A percentile compares a stretch with the other conserved stretches of the same genome.
These are phyloP conservation scores for Sicyos baderoa DNA, from an alignment of 306 rosid species.

Conservation along the genomic window DNA sequence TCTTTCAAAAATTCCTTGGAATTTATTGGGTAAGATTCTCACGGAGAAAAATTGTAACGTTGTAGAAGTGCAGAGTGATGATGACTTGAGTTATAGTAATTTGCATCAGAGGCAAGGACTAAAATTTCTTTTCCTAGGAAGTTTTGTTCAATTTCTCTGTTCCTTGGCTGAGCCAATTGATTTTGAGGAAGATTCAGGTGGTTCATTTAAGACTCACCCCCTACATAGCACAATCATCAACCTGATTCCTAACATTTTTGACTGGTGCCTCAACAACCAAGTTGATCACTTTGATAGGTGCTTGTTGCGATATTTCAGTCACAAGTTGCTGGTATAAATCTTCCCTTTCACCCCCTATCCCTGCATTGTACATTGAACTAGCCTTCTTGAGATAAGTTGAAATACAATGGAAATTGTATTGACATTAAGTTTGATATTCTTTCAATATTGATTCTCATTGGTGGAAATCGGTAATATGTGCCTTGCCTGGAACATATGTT, in stretches of 20 bases:
- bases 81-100: slow-evolving; percentile 17
- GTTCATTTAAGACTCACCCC: slow-evolving; percentile 33
- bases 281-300: slow-evolving; percentile 27
- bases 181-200: slow-evolving; percentile 35
- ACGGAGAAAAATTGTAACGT: slow-evolving; percentile 20
- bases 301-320: slow-evolving; percentile 59
- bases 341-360: slow-evolving; percentile 18
- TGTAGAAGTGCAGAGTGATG: slow-evolving; percentile 22
- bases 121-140: slow-evolving; percentile 50
- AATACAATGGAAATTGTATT: background rate
- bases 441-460: background rate
- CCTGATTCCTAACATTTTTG: slow-evolving; percentile 56
- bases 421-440: too few species aligned
- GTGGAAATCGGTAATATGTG: background rate
- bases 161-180: slow-evolving; percentile 55
- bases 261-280: slow-evolving; percentile 46
- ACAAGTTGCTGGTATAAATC: slow-evolving; percentile 71
- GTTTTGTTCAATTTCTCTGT: slow-evolving; percentile 64
- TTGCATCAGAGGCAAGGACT: slow-evolving; percentile 24
- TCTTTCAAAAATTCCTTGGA: slow-evolving; percentile 52
- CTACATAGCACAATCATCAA: slow-evolving; percentile 30
- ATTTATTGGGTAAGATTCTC: slow-evolving; percentile 33
- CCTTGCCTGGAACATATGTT: background rate
- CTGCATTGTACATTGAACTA: background rate
- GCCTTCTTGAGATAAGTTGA: background rate